A percentile compares a stretch with the other conserved stretches of the same genome.
Evolutionary conservation across 164 flowering plant species (phyloP).

Genomic region (Vitis labrusca): DNA sequence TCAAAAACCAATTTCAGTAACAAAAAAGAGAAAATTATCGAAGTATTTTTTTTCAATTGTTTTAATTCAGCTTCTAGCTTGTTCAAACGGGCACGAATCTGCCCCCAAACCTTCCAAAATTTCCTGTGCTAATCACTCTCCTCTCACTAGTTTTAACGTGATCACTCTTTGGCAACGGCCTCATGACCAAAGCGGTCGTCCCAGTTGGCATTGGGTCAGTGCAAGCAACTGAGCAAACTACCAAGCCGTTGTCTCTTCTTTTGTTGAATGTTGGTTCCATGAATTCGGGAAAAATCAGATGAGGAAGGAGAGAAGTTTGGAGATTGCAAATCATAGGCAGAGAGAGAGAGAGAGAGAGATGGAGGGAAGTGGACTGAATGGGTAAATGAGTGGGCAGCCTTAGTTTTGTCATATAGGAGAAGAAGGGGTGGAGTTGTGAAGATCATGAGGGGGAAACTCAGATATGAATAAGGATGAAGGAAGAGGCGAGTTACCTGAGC

Average conservation of each 20-base stretch:
- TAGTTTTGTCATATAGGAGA: too few species aligned
- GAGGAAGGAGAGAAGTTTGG: constrained; percentile 1
- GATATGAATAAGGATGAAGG: too few species aligned
- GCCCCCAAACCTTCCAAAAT: constrained; percentile 58
- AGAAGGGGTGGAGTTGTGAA: too few species aligned
- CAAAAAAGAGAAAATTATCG: too few species aligned
- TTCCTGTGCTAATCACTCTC: constrained; percentile 12
- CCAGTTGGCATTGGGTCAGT: too few species aligned
- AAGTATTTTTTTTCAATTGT: too few species aligned
- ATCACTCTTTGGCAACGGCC: not conserved
- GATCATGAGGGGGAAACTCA: too few species aligned
- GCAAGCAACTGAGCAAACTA: not conserved
- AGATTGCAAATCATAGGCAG: not conserved
- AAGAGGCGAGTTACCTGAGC: too few species aligned
- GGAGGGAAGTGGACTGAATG: too few species aligned
- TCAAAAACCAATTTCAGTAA: too few species aligned
- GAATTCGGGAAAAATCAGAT: not conserved
- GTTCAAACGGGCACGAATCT: constrained; percentile 42
- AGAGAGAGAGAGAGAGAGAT: constrained; percentile 2
- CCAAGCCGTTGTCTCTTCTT: not conserved
- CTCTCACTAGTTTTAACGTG: not conserved
- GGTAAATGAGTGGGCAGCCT: too few species aligned
- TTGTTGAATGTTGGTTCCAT: not conserved
- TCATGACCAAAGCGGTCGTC: not conserved
- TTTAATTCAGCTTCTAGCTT: constrained; percentile 46